A percentile compares a stretch with the other conserved stretches of the same genome.
phyloP scores from a whole-genome alignment of 1,284 basidiomycete genomes.

The Tetrapyrgos nigripes region DNA sequence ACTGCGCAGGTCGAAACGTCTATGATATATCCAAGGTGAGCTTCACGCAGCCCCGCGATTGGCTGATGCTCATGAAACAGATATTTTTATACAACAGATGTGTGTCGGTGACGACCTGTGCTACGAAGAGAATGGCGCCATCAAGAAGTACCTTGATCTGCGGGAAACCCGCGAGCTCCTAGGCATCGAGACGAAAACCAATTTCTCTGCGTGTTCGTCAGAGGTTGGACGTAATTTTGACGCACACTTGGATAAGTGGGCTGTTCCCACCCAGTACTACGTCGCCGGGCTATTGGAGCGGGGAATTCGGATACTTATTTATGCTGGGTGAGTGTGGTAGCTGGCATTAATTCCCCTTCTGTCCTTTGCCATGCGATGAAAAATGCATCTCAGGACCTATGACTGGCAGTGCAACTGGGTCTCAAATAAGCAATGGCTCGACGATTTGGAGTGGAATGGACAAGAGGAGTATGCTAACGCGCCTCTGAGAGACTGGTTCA shows the following conservation, averaged over 20 bases:
- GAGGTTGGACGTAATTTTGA: conserved; percentile 56
- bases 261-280: conserved; percentile 65
- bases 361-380: too few relatives aligned
- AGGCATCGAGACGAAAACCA: conserved; percentile 61
- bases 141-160: conserved; percentile 61
- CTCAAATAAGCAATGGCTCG: conserved; percentile 77
- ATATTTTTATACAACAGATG: conserved; percentile 37
- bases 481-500: conserved; percentile 64
- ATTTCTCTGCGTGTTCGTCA: conserved; percentile 64
- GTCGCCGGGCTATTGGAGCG: conserved; percentile 77
- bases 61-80: background rate
- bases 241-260: conserved; percentile 65
- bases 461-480: conserved; percentile 54
- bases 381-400: too few relatives aligned
- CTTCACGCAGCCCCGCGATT: conserved; percentile 5
- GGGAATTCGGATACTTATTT: conserved; percentile 74
- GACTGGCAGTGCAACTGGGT: conserved; percentile 86
- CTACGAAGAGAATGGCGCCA: conserved; percentile 57
- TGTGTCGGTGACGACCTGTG: conserved; percentile 60
- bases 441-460: conserved; percentile 77
- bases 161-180: conserved; percentile 59
- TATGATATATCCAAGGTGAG: conserved; percentile 77
- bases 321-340: too few relatives aligned
- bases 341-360: too few relatives aligned
- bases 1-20: conserved; percentile 56